These are phyloP conservation scores for Hygrocybe punicea DNA, from an alignment of 768 basidiomycete species.

Conservation along the genomic window DNA sequence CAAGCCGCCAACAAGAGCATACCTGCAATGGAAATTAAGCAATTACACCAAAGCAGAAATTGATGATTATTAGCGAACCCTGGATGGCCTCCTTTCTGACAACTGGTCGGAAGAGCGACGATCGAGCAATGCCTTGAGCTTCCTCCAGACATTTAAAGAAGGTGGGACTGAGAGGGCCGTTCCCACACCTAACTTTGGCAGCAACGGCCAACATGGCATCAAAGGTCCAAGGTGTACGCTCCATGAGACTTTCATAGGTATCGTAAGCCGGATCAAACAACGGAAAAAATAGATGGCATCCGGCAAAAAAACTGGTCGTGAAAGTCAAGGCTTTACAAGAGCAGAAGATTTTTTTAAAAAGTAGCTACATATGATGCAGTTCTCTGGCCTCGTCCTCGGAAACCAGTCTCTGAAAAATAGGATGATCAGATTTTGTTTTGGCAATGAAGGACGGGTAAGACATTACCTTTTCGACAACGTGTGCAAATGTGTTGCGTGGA, in stretches of 20 bases:
- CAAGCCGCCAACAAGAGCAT: conserved; percentile 91
- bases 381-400: conserved; percentile 82
- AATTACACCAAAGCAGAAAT: conserved; percentile 10
- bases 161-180: conserved; percentile 76
- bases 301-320: conserved; percentile 81
- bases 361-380: conserved; percentile 80
- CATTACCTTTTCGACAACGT: conserved; percentile 84
- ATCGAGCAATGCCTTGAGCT: conserved; percentile 92
- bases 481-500: conserved; percentile 81
- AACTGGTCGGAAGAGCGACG: conserved; percentile 88
- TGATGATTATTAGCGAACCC: conserved; percentile 45
- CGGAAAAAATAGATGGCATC: conserved; percentile 95
- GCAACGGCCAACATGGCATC: conserved; percentile 91
- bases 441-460: no score
- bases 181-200: conserved; percentile 87
- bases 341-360: conserved; percentile 30
- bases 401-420: conserved; percentile 66
- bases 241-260: conserved; percentile 87
- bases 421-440: conserved; percentile 4
- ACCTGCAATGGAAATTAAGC: conserved; percentile 41
- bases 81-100: conserved; percentile 94
- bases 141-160: conserved; percentile 92
- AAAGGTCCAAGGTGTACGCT: conserved; percentile 93
- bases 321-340: conserved; percentile 34
- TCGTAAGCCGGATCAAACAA: conserved; percentile 92